These are phyloP conservation scores for Yarrowia sp. DNA, from an alignment of 805 yeast genomes.

Conservation along the genomic window DNA sequence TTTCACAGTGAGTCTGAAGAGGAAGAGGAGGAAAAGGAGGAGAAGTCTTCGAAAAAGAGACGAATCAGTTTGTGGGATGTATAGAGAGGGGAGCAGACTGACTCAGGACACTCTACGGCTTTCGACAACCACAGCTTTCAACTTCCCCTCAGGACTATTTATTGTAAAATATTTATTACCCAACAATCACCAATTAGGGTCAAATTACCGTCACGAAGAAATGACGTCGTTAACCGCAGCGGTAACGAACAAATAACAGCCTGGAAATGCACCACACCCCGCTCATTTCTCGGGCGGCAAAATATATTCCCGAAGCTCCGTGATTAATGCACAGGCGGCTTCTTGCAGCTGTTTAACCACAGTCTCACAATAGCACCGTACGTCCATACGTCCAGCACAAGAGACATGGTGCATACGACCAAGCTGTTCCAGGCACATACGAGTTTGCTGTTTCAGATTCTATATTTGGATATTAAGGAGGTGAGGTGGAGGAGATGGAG, in stretches of 20 bases:
- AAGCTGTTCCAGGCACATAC: conserved; percentile 8
- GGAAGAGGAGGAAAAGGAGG: neutral
- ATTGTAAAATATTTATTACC: too few species aligned
- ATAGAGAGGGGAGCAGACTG: neutral
- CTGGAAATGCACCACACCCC: too few species aligned
- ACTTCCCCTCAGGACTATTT: too few species aligned
- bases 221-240: too few species aligned
- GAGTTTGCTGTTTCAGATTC: neutral
- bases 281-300: too few species aligned
- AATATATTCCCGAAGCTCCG: neutral
- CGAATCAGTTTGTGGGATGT: conserved; percentile 29
- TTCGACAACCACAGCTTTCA: too few species aligned
- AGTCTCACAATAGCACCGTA: neutral
- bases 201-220: too few species aligned
- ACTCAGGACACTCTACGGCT: too few species aligned
- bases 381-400: neutral
- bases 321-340: neutral
- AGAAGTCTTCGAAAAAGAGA: conserved; percentile 1
- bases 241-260: too few species aligned
- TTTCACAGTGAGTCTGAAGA: conserved; percentile 8
- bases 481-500: neutral
- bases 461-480: neutral
- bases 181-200: too few species aligned
- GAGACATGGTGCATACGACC: neutral
- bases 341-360: neutral